A percentile compares a stretch with the other conserved stretches of the same genome.
phyloP scores from a whole-genome alignment of 805 yeast species.

The Lipomyces kockii region DNA sequence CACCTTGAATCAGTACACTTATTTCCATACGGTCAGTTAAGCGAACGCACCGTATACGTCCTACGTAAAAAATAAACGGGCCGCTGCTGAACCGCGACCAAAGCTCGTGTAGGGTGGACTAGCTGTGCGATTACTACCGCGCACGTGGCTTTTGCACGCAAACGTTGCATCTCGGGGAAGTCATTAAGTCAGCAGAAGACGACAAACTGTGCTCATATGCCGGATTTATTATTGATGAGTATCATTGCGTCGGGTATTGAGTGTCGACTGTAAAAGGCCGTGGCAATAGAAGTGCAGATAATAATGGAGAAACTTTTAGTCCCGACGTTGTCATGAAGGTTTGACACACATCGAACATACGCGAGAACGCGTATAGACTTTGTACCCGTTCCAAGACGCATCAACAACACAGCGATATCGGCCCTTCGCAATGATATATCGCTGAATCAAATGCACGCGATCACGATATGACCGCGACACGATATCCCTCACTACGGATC shows the following conservation, averaged over 20 bases:
- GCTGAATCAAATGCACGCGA: not conserved
- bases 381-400: not conserved
- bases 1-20: not conserved
- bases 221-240: not conserved
- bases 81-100: not conserved
- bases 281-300: too few species aligned
- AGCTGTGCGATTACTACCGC: not conserved
- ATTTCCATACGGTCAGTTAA: not conserved
- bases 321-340: not conserved
- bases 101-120: not conserved
- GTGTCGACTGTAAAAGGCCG: not conserved
- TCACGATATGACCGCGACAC: not conserved
- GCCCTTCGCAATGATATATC: not conserved
- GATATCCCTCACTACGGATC: conserved; percentile 25
- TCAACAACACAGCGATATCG: not conserved
- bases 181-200: not conserved
- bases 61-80: not conserved
- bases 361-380: not conserved
- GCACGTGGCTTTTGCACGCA: not conserved
- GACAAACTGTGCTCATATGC: not conserved
- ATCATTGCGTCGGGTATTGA: not conserved
- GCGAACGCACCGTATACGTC: not conserved
- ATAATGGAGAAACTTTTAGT: not conserved
- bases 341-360: not conserved
- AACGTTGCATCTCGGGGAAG: not conserved